Evolutionary conservation across 345 rosid species (phyloP), one percentile per base, ranked within the genome.

Genomic region (Durio zibethinus): DNA sequence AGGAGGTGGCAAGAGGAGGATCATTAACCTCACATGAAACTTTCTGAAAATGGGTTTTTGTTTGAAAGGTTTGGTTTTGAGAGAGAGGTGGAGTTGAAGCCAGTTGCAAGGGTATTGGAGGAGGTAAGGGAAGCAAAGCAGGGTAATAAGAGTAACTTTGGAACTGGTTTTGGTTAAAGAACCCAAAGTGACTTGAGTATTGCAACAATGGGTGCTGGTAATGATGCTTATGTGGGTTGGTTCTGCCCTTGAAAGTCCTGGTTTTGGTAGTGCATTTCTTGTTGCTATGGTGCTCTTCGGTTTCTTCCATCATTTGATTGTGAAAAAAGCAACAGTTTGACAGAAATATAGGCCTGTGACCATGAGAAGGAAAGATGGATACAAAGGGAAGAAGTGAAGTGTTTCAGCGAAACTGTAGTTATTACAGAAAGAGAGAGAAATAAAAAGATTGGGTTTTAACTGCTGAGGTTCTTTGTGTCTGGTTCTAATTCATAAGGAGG

Each of bases 71-170:
- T 18, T 84, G 88, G 83, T 83, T 85, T 57, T 78, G 87, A 73
- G 81, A 82, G 70, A 82, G 40, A 67, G 84, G 84, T 23, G 89
- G 92, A 50, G 87, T 29, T n/a, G 80, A 54, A 83, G 90, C 87
- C 21, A 82, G 87, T 18, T 82, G 91, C 53, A 86, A 84, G 70
- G 92, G 92, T 60, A 87, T 77, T 33, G 86, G 84, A 80, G 90
- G 88, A 83, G 90, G 94, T 7, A 73, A 83, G 57, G 90, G 98
- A 74, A 86, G 94, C 80, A 86, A 88, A 79, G 89, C 89, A 15
- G 89, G 97, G 84, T 87, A 81, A 77, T 83, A 83, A 64, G 86
- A 81, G 81, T 82, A 84, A 52, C n/a, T 64, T 16, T 76, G 83
- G 72, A 76, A 72, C 48, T 78, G 85, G 86, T 77, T 80, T 29